A percentile compares a stretch with the other conserved stretches of the same genome.
phyloP scores from a whole-genome alignment of 192 early-diverging fungal species.

The Phlyctochytrium bullatum region DNA sequence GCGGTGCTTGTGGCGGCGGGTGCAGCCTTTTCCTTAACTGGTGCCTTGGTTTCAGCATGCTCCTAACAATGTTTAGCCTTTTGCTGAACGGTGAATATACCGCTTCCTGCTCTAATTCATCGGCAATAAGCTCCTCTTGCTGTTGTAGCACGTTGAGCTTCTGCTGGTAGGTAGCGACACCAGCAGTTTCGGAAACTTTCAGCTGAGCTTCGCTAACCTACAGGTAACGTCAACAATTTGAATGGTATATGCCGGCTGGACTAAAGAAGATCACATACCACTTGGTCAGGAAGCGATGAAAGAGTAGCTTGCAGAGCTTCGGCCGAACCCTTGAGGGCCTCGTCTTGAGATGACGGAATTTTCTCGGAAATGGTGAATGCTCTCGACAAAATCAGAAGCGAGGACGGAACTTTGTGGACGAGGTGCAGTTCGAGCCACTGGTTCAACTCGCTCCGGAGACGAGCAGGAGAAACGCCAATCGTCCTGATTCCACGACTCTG shows the following conservation, averaged over 20 bases:
- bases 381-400: slow-evolving; percentile 84
- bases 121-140: slow-evolving; percentile 95
- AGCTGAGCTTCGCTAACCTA: slow-evolving; percentile 75
- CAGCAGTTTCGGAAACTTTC: slow-evolving; percentile 83
- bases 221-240: slow-evolving; percentile 9
- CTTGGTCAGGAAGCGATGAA: slow-evolving; percentile 84
- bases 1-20: slow-evolving; percentile 2
- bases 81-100: too few relatives aligned
- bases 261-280: too few relatives aligned
- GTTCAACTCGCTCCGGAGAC: slow-evolving; percentile 79
- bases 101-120: slow-evolving; percentile 91
- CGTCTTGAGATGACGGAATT: slow-evolving; percentile 36
- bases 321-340: slow-evolving; percentile 46
- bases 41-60: slow-evolving; percentile 20
- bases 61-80: too few relatives aligned
- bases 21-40: slow-evolving; percentile 26
- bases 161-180: slow-evolving; percentile 88
- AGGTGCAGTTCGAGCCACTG: slow-evolving; percentile 97
- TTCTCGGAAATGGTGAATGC: slow-evolving; percentile 67
- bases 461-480: slow-evolving; percentile 84
- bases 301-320: slow-evolving; percentile 93
- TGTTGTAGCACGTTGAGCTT: slow-evolving; percentile 91
- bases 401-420: slow-evolving; percentile 86
- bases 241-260: too few relatives aligned
- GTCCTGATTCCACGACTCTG: slow-evolving; percentile 84